Evolutionary conservation across 2,329 filamentous ascomycete genomes (phyloP), one percentile per base, ranked within the genome.

Genomic region (Nectriaceae sp.): DNA sequence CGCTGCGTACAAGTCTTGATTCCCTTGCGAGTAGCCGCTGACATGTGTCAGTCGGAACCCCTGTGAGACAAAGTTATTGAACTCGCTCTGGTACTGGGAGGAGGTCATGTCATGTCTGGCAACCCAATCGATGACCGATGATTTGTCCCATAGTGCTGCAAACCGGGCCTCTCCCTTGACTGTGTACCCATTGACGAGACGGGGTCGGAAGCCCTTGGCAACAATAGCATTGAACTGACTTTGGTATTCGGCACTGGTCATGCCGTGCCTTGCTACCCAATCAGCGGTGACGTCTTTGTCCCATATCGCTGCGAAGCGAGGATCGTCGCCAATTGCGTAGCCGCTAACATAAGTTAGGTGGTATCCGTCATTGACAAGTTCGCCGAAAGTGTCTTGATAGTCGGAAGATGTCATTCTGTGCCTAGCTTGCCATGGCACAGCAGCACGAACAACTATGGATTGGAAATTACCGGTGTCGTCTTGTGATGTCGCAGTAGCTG

Each of bases 81-180:
- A 42, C 3, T 39, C 39, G 1, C 3, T 22, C 44, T 47, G 44
- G 39, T 47, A 47, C 8, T 47, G 11, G 3, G 31, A 24, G 19
- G 44, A 22, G 16, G 29, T 42, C 39, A 47, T 18, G 39, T 24
- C 44, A 33, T 47, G 44, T 13, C 39, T 38, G 24, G 44, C 39
- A 20, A 42, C 18, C 44, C 29, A 42, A 4, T 16, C 31, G 18
- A 19, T 2, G 33, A 31, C 40, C 5, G 44, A 3, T 22, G 44
- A 47, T 5, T 47, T 47, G 39, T 47, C 44, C 44, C 44, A 47
- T 18, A 47, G 42, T 11, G 31, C 44, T 10, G 21, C 44, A 31
- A 35, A 47, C 18, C 18, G 44, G 18, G 39, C n/a, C 11, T n/a
- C 20, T 37, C 44, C 44, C 3, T 21, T 3, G 6, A 47, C 21